These are phyloP conservation scores for Fraxinus sp. DNA, from an alignment of 305 asterid genomes.

Conservation along the genomic window DNA sequence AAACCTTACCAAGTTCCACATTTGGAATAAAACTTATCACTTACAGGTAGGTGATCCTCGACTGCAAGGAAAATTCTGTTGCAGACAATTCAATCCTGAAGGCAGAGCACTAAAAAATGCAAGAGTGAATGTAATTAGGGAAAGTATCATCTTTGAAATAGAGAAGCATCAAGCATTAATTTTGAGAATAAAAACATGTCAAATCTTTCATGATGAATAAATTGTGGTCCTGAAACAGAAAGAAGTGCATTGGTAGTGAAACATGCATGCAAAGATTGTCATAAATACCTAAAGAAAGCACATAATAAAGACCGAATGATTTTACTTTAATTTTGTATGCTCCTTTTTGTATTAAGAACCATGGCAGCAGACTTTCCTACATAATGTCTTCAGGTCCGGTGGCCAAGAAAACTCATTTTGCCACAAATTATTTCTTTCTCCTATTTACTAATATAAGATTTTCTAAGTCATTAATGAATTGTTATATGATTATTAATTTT, in stretches of 20 bases:
- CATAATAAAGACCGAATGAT: neutral
- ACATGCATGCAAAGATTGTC: neutral
- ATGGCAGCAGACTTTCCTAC: neutral
- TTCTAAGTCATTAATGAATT: neutral
- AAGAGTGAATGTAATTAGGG: constrained; percentile 4
- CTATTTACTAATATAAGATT: neutral
- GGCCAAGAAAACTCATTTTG: neutral
- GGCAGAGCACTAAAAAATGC: constrained; percentile 43
- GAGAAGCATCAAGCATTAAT: neutral
- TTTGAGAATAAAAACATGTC: neutral
- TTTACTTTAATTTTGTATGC: neutral
- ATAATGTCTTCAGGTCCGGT: neutral
- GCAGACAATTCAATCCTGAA: constrained; percentile 62
- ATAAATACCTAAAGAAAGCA: neutral
- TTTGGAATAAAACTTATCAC: constrained; percentile 12
- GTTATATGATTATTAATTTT: neutral
- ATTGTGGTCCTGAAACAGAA: neutral
- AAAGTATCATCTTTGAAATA: neutral
- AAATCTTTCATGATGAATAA: neutral
- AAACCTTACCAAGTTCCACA: neutral
- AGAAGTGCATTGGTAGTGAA: neutral
- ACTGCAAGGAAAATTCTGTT: constrained; percentile 59
- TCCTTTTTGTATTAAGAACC: neutral
- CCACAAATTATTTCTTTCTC: neutral
- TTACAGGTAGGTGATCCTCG: constrained; percentile 52